Percentiles rank a stretch among this genome's conserved stretches.
These are phyloP conservation scores for Zymoseptoria tritici DNA, from an alignment of 2,329 filamentous ascomycete genomes.

Conservation along the genomic window DNA sequence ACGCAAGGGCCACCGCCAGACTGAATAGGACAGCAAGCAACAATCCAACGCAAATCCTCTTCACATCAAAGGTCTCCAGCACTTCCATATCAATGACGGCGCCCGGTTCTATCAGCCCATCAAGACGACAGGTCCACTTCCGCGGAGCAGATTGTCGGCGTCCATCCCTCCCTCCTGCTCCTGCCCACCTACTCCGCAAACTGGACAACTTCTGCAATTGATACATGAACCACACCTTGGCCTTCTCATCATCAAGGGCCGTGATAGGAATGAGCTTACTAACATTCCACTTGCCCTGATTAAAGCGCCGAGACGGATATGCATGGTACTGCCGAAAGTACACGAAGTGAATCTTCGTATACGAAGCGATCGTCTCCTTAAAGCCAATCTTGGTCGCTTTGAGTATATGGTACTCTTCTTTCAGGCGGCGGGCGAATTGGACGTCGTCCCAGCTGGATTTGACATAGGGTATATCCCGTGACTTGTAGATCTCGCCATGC, in stretches of 20 bases:
- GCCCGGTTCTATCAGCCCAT: constrained; percentile 10
- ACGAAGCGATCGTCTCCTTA: constrained; percentile 13
- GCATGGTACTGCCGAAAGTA: constrained; percentile 16
- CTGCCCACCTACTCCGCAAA: not conserved
- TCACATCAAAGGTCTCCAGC: constrained; percentile 14
- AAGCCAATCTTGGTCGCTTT: constrained; percentile 13
- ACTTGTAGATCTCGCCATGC: constrained; percentile 13
- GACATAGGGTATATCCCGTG: constrained; percentile 3
- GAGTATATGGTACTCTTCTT: constrained; percentile 8
- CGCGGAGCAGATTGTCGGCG: not conserved
- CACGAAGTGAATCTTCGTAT: constrained; percentile 13
- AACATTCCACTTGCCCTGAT: constrained; percentile 4
- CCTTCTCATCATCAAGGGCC: constrained; percentile 5
- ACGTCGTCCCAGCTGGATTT: constrained; percentile 10
- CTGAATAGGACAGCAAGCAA: constrained; percentile 10
- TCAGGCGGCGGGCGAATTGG: constrained; percentile 7
- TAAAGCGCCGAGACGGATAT: not conserved
- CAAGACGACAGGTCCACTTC: constrained; percentile 8
- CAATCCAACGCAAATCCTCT: constrained; percentile 13
- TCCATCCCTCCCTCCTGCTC: not conserved
- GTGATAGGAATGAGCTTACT: constrained; percentile 6
- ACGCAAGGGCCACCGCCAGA: constrained; percentile 10
- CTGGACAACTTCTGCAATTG: constrained; percentile 5
- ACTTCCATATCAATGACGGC: constrained; percentile 15
- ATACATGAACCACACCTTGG: constrained; percentile 11